A percentile compares a stretch with the other conserved stretches of the same genome.
phyloP scores from a whole-genome alignment of 345 rosid species.

The Rhizophora apiculata region DNA sequence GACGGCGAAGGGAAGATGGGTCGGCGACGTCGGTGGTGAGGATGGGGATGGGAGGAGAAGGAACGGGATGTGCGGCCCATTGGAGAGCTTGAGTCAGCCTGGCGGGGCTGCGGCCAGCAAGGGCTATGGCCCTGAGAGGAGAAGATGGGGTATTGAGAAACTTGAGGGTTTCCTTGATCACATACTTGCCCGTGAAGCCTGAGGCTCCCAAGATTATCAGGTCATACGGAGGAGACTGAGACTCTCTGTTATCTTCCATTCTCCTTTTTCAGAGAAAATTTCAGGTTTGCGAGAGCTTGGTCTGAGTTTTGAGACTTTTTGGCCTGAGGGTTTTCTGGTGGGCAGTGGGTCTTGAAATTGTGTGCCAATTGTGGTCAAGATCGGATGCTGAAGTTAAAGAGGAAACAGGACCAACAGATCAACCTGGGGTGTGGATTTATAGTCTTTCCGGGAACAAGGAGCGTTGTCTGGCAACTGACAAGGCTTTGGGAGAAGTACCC shows the following conservation, averaged over 20 bases:
- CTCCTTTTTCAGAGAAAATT: not conserved
- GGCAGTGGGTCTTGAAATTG: not conserved
- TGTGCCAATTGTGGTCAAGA: not conserved
- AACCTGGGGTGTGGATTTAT: too few species aligned
- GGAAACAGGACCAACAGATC: too few species aligned
- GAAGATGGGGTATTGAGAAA: slow-evolving; percentile 29
- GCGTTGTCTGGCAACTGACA: too few species aligned
- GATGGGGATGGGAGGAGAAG: slow-evolving; percentile 54
- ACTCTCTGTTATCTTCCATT: not conserved
- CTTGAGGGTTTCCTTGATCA: slow-evolving; percentile 21
- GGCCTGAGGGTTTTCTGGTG: too few species aligned
- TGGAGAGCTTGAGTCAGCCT: slow-evolving; percentile 54
- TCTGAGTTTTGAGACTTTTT: not conserved
- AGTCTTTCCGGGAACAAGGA: too few species aligned
- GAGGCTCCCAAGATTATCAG: slow-evolving; percentile 24
- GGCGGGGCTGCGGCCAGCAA: slow-evolving; percentile 74
- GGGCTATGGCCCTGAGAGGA: slow-evolving; percentile 63
- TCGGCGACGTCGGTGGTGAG: slow-evolving; percentile 70
- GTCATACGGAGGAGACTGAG: slow-evolving; percentile 15
- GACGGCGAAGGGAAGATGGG: slow-evolving; percentile 60
- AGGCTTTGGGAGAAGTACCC: too few species aligned
- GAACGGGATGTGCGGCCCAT: slow-evolving; percentile 69
- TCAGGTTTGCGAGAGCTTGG: too few species aligned
- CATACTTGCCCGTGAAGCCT: slow-evolving; percentile 27
- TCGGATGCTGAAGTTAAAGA: too few species aligned